Conservation (phyloP, 2,329 filamentous ascomycete genomes). For the Penicillium oxalicum region DNA sequence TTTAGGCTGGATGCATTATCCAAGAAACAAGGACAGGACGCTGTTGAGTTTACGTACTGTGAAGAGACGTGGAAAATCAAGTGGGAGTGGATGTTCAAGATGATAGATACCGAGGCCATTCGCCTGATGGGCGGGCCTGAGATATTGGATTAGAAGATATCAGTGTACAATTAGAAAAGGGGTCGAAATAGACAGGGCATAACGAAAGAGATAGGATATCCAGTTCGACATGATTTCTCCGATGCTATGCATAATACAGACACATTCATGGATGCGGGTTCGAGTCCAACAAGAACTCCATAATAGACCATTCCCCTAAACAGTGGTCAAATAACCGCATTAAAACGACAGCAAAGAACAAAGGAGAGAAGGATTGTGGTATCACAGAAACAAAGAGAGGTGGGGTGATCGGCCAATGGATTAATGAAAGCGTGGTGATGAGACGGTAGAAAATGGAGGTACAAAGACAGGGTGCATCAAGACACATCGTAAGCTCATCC, state of each 20-base stretch:
- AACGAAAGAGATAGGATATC: constrained; percentile 12
- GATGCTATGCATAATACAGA: constrained; percentile 19
- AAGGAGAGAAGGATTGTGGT: constrained; percentile 11
- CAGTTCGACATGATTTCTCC: constrained; percentile 14
- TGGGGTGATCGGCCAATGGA: constrained; percentile 1
- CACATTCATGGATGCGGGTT: constrained; percentile 14
- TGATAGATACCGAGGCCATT: constrained; percentile 30
- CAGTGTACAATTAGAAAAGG: constrained; percentile 23
- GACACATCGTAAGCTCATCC: too few relatives aligned
- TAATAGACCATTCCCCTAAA: constrained; percentile 9
- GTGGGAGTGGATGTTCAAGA: constrained; percentile 40
- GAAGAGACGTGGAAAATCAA: constrained; percentile 20
- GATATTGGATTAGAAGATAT: constrained; percentile 13
- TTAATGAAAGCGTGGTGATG: background rate
- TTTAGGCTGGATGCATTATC: constrained; percentile 12
- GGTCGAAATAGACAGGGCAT: constrained; percentile 6
- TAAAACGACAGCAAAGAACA: constrained; percentile 2
- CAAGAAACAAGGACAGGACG: background rate
- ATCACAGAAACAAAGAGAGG: constrained; percentile 12
- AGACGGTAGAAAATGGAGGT: constrained; percentile 3
- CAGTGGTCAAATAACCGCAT: constrained; percentile 1
- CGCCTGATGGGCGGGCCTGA: constrained; percentile 27
- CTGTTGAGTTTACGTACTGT: constrained; percentile 5
- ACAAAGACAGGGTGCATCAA: background rate
- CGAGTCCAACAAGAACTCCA: constrained; percentile 10